Conservation (phyloP, 176 grass and related monocot genomes). For the Phoenix dactylifera region DNA sequence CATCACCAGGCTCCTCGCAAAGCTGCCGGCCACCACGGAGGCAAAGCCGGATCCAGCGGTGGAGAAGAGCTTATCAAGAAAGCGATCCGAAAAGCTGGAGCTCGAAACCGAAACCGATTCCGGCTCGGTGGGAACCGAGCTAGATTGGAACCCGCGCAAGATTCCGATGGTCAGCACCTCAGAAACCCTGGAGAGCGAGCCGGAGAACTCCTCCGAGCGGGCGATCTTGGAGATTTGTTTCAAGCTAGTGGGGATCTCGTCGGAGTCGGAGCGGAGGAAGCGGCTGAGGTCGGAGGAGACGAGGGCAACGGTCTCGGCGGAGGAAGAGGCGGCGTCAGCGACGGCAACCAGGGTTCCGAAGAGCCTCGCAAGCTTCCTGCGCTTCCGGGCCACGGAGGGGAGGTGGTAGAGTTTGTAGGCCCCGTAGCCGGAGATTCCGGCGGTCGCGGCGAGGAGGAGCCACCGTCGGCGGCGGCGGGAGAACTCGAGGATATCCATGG, state of each 20-base stretch:
- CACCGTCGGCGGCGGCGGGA: slow-evolving; percentile 48
- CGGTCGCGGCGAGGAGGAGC: slow-evolving; percentile 32
- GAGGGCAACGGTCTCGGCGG: slow-evolving; percentile 52
- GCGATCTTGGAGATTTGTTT: slow-evolving; percentile 65
- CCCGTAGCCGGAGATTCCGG: slow-evolving; percentile 30
- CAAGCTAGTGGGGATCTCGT: slow-evolving; percentile 61
- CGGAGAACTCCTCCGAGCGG: slow-evolving; percentile 56
- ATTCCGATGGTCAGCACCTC: slow-evolving; percentile 54
- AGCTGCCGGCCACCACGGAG: slow-evolving; percentile 61
- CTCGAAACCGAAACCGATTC: background rate
- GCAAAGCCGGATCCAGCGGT: slow-evolving; percentile 48
- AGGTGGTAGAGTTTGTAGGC: slow-evolving; percentile 83
- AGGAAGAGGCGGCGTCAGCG: slow-evolving; percentile 46
- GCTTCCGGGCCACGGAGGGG: slow-evolving; percentile 45
- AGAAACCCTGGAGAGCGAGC: slow-evolving; percentile 43
- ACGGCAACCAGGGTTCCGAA: slow-evolving; percentile 39
- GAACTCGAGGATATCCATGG: background rate
- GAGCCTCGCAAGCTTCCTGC: slow-evolving; percentile 42
- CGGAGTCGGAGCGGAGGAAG: slow-evolving; percentile 65
- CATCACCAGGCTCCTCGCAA: slow-evolving; percentile 53
- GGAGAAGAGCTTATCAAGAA: slow-evolving; percentile 85
- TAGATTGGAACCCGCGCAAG: slow-evolving; percentile 23
- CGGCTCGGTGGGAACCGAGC: too few species aligned
- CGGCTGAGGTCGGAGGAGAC: slow-evolving; percentile 57
- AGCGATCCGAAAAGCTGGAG: slow-evolving; percentile 39